Base-by-base conservation (phyloP, 148 eudicot genomes). In the Drosera capensis region DNA sequence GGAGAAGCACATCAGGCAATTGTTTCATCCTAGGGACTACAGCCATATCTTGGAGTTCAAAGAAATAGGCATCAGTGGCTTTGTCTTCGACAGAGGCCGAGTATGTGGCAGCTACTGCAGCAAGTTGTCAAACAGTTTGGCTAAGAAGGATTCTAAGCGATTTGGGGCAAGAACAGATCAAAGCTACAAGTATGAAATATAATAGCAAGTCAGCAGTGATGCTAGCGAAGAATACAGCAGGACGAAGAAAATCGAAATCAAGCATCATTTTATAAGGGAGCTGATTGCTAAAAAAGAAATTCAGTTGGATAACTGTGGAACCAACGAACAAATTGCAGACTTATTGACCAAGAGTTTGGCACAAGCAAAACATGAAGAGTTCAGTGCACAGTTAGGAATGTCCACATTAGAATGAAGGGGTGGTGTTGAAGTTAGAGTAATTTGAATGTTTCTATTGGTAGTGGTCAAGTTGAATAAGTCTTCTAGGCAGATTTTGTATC, bases 121-220 rank as follows among this genome's bases (percentile, higher is more conserved):
- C 25, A 19, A 18, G 14, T 23, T 2, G 47, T 20, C 25, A 43
- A 43, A 26, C 47, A 8, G n/a, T 43, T 3, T 43, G 47, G 47
- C 8, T 43, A 18, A 21, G 12, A 20, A 43, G 26, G 14, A 8
- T 37, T 3, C 15, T 37, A 14, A 13, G 4, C 4, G 31, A 28
- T 28, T 28, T 28, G 9, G 31, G 31, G 6, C 31, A 28, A 28
- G 9, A 28, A 9, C 31, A 28, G 31, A 28, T 3, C 9, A 9
- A 9, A 9, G 6, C 31, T 3, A 28, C 31, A 28, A 28, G 6
- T 28, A 28, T 28, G 4, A 3, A 3, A 4, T 28, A 28, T 28
- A 9, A 28, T 9, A 28, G 9, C 31, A 28, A 3, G 31, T 28
- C 31, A 28, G 15, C 43, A 7, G 14, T 11, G 8, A 15, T 15